Evolutionary conservation across 768 basidiomycete species (phyloP), one percentile per base, ranked within the genome.

Genomic region (Mycena albidolilacea): DNA sequence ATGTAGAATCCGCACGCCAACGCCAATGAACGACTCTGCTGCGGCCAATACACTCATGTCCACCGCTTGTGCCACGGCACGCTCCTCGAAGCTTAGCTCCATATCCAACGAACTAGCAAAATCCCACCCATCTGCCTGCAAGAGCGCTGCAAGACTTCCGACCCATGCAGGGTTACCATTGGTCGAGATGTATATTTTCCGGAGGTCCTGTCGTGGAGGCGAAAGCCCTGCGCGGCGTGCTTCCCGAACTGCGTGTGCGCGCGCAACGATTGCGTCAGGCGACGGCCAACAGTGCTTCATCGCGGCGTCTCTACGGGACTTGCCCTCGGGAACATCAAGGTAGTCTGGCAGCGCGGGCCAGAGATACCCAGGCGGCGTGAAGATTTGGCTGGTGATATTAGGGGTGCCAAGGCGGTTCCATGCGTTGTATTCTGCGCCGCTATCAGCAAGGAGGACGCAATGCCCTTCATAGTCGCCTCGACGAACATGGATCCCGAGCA

Each of bases 21-120:
- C 89, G 8, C 88, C 89, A 46, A 89, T 79, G 76, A 90, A 86
- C 35, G 85, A 81, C 66, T 88, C 86, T 7, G 87, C 87, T 64
- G 81, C 79, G 70, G 83, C 78, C 1, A 84, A 87, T 50, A 89
- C 81, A 12, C 84, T 78, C 87, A 90, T 90, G 72, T 90, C 89
- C 46, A 89, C 73, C 57, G 85, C 85, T 75, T 87, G 85, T 0
- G 80, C 80, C n/a, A 87, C 83, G 57, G 82, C 85, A 64, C 78
- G 78, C 76, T 89, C 85, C 73, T 87, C 85, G 77, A 77, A 78
- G 5, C 80, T 83, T 35, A 89, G 62, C 39, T 63, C 71, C 62
- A 90, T 67, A 65, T 89, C 87, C 21, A 80, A 75, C 63, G 80
- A 85, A 67, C 83, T 87, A 69, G 77, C 77, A 4, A 88, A 79